These are phyloP conservation scores for Macrotyloma uniflorum DNA, from an alignment of 306 rosid genomes.

Conservation along the genomic window DNA sequence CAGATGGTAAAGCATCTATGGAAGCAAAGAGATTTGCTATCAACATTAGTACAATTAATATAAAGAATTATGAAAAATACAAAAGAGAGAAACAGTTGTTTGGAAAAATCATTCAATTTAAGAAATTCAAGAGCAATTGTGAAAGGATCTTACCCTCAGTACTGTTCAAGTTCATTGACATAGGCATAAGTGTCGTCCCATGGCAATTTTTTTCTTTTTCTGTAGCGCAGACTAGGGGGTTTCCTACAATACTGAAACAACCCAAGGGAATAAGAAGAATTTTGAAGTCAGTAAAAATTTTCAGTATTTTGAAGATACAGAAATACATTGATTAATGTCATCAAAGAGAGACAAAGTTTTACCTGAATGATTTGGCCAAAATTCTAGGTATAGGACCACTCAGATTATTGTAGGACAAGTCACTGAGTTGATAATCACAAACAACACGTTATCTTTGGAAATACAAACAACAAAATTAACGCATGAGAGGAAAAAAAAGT, in stretches of 20 bases:
- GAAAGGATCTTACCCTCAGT: constrained; percentile 53
- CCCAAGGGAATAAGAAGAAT: background rate
- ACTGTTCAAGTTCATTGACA: constrained; percentile 82
- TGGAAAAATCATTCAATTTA: background rate
- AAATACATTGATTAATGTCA: background rate
- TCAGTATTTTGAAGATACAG: background rate
- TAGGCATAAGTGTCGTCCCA: constrained; percentile 78
- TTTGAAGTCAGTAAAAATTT: constrained; percentile 10
- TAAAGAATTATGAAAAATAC: constrained; percentile 12
- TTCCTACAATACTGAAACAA: constrained; percentile 77
- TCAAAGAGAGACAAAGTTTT: constrained; percentile 28
- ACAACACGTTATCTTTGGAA: background rate
- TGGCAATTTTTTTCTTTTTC: constrained; percentile 73
- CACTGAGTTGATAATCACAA: constrained; percentile 58
- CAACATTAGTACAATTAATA: constrained; percentile 25
- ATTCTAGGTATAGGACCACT: constrained; percentile 81
- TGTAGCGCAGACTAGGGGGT: constrained; percentile 69
- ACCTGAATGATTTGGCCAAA: constrained; percentile 92
- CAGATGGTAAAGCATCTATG: constrained; percentile 56
- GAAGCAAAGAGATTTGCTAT: constrained; percentile 43
- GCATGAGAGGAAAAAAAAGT: background rate
- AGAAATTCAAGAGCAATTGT: background rate
- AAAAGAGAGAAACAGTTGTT: background rate
- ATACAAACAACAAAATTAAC: constrained; percentile 4
- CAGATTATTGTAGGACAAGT: constrained; percentile 84